These are phyloP conservation scores for Simmondsia chinensis DNA, from an alignment of 148 eudicot genomes.

Conservation along the genomic window DNA sequence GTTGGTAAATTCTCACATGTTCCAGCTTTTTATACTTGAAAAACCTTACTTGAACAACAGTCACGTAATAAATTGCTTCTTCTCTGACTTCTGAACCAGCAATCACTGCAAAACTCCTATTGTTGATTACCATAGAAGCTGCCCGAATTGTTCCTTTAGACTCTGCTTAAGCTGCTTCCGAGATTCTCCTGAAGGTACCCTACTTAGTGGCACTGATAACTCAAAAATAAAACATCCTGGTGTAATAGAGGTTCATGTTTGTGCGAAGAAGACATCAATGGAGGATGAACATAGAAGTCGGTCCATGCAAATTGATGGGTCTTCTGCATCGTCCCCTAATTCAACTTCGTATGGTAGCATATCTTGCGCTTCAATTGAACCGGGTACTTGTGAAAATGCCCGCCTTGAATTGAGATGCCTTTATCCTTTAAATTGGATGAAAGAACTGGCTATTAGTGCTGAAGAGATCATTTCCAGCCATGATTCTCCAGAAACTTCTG, in stretches of 20 bases:
- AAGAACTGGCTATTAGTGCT: slow-evolving; percentile 58
- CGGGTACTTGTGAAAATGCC: slow-evolving; percentile 69
- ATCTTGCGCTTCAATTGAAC: slow-evolving; percentile 55
- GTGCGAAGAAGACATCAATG: slow-evolving; percentile 11
- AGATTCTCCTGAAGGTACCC: slow-evolving; percentile 30
- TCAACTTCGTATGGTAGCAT: slow-evolving; percentile 40
- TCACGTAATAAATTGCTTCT: slow-evolving; percentile 5
- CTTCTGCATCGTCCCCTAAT: slow-evolving; percentile 21
- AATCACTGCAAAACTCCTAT: slow-evolving; percentile 64
- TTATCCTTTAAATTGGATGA: slow-evolving; percentile 53
- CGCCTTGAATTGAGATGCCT: slow-evolving; percentile 56
- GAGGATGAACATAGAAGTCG: slow-evolving; percentile 4
- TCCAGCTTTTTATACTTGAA: slow-evolving; percentile 3
- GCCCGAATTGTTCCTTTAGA: slow-evolving; percentile 68
- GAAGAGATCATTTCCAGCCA: slow-evolving; percentile 33
- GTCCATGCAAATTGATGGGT: slow-evolving; percentile 7
- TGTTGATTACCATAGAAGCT: slow-evolving; percentile 79
- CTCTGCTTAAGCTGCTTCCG: slow-evolving; percentile 78
- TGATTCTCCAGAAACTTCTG: slow-evolving; percentile 25
- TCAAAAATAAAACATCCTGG: slow-evolving; percentile 17
- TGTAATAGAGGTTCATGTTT: slow-evolving; percentile 13
- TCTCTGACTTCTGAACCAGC: slow-evolving; percentile 37
- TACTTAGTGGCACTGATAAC: slow-evolving; percentile 8
- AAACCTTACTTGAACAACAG: neutral
- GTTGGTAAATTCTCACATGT: slow-evolving; percentile 46